Evolutionary conservation across 192 early-diverging fungal genomes (phyloP).

Genomic region (Coemansia sp.): DNA sequence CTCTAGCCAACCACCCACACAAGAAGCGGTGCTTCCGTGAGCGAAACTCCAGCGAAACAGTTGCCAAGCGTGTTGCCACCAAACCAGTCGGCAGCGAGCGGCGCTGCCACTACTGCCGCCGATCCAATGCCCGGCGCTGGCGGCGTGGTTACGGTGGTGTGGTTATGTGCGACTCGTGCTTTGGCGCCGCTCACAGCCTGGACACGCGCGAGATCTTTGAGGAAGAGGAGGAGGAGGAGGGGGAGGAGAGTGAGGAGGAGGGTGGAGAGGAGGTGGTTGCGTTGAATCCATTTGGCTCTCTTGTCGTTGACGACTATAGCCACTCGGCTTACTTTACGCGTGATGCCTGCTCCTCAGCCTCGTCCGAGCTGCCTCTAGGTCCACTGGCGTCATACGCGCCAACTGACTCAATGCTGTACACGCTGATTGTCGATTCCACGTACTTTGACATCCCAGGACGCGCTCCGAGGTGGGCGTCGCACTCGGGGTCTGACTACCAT

Average conservation of each 20-base stretch:
- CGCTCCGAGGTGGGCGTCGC: slow-evolving; percentile 88
- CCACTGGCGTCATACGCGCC: slow-evolving; percentile 44
- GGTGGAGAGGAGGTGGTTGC: slow-evolving; percentile 31
- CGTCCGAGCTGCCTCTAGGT: slow-evolving; percentile 44
- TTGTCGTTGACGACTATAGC: slow-evolving; percentile 43
- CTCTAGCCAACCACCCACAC: slow-evolving; percentile 46
- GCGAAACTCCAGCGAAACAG: too few relatives aligned
- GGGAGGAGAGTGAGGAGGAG: not conserved
- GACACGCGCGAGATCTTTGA: slow-evolving; percentile 26
- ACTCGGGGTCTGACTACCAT: slow-evolving; percentile 90
- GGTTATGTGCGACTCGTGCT: slow-evolving; percentile 53
- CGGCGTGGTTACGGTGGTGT: slow-evolving; percentile 50
- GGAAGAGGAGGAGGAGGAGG: slow-evolving; percentile 14
- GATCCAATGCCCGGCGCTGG: slow-evolving; percentile 41
- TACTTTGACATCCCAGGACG: slow-evolving; percentile 91
- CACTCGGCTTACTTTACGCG: slow-evolving; percentile 50
- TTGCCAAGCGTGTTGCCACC: too few relatives aligned
- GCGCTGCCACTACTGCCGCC: slow-evolving; percentile 50
- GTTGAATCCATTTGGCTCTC: slow-evolving; percentile 46
- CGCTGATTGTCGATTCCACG: slow-evolving; percentile 71
- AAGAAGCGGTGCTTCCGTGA: slow-evolving; percentile 54
- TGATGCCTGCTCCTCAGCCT: slow-evolving; percentile 41
- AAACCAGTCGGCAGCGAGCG: not conserved
- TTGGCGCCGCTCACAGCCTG: slow-evolving; percentile 34
- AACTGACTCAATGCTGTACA: slow-evolving; percentile 60